A percentile compares a stretch with the other conserved stretches of the same genome.
Evolutionary conservation across 192 early-diverging fungal species (phyloP).

Genomic region (Coemansia sp.): DNA sequence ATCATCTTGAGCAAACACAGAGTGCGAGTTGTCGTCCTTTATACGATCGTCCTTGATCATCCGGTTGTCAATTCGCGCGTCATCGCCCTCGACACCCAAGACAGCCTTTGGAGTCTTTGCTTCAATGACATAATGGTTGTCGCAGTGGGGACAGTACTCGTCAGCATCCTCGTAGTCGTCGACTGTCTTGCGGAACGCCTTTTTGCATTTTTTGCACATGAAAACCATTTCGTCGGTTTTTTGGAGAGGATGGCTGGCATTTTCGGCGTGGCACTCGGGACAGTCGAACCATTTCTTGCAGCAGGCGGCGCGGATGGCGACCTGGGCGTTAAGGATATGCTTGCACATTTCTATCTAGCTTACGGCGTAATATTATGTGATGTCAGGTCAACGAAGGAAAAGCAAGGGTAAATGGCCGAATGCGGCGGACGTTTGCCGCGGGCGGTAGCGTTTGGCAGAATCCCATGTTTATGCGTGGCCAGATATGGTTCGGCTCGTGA

Average conservation of each 20-base stretch:
- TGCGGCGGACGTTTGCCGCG: no score
- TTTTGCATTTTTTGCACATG: slow-evolving; percentile 98
- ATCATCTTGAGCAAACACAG: slow-evolving; percentile 35
- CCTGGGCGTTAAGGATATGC: slow-evolving; percentile 97
- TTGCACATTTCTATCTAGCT: slow-evolving; percentile 74
- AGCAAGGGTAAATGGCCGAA: background rate
- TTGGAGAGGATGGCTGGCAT: slow-evolving; percentile 71
- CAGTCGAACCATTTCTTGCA: slow-evolving; percentile 98
- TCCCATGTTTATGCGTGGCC: background rate
- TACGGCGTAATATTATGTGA: background rate
- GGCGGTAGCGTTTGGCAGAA: background rate
- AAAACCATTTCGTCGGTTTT: slow-evolving; percentile 92
- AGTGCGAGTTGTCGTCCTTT: slow-evolving; percentile 24
- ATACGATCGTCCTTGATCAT: slow-evolving; percentile 62
- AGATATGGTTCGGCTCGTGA: slow-evolving; percentile 7
- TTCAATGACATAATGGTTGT: slow-evolving; percentile 95
- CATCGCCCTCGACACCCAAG: slow-evolving; percentile 92
- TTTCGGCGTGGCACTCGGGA: slow-evolving; percentile 90
- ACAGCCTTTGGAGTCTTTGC: slow-evolving; percentile 86
- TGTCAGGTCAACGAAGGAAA: background rate
- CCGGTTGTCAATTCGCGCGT: slow-evolving; percentile 76
- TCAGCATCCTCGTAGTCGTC: slow-evolving; percentile 88
- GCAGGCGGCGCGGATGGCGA: slow-evolving; percentile 88
- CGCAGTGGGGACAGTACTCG: slow-evolving; percentile 98
- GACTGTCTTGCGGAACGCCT: slow-evolving; percentile 94